Conservation (phyloP, 2,329 filamentous ascomycete genomes). For the Aspergillus uvarum region DNA sequence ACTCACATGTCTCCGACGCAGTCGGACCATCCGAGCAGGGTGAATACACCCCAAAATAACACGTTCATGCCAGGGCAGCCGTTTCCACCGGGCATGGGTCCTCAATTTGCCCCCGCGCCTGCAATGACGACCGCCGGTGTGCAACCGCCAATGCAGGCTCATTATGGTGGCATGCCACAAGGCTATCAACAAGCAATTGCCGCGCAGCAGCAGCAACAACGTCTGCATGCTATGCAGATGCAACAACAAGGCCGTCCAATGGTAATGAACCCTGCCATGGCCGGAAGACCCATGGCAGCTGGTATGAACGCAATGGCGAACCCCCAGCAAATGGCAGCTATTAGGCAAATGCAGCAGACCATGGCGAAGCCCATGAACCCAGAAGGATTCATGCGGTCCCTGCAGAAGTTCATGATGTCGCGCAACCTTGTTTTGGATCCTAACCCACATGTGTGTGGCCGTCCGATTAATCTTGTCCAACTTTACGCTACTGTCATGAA, state of each 20-base stretch:
- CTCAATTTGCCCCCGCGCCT: conserved; percentile 43
- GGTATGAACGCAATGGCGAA: conserved; percentile 42
- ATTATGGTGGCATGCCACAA: conserved; percentile 54
- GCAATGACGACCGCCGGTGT: conserved; percentile 42
- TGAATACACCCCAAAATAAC: conserved; percentile 69
- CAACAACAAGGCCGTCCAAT: conserved; percentile 72
- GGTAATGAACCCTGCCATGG: conserved; percentile 41
- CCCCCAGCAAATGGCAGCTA: conserved; percentile 43
- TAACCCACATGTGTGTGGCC: conserved; percentile 71
- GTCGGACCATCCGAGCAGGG: conserved; percentile 67
- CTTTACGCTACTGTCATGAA: conserved; percentile 78
- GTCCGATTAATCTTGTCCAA: conserved; percentile 70
- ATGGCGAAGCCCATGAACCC: conserved; percentile 48
- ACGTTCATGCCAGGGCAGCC: conserved; percentile 60
- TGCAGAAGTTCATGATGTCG: conserved; percentile 74
- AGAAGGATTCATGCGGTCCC: conserved; percentile 72
- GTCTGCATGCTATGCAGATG: conserved; percentile 77
- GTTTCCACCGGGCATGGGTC: conserved; percentile 41
- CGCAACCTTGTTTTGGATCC: conserved; percentile 72
- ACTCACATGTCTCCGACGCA: conserved; percentile 73
- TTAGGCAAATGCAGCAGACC: conserved; percentile 52
- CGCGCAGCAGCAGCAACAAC: conserved; percentile 66
- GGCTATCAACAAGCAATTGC: conserved; percentile 61
- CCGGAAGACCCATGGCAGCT: conserved; percentile 33
- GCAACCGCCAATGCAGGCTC: conserved; percentile 45